Percentiles rank a stretch among this genome's conserved stretches.
These are phyloP conservation scores for Ophiostoma montium DNA, from an alignment of 2,329 filamentous ascomycete species.

Conservation along the genomic window DNA sequence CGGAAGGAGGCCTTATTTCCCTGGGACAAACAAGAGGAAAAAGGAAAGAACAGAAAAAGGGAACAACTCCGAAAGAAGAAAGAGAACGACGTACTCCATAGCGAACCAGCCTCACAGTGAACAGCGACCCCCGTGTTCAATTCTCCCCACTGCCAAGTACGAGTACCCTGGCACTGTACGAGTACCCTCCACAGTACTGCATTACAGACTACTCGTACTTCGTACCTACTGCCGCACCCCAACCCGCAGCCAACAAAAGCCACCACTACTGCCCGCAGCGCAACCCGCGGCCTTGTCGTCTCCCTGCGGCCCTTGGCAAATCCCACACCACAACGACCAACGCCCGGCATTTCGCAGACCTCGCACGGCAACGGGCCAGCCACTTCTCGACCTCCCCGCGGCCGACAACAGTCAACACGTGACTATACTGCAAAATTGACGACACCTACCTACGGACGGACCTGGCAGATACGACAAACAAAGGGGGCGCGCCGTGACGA, in stretches of 20 bases:
- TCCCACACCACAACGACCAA: conserved; percentile 2
- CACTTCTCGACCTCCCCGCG: neutral
- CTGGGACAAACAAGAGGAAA: neutral
- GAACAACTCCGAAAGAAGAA: neutral
- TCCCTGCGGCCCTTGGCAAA: conserved; percentile 2
- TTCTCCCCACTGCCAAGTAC: neutral
- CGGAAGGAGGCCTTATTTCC: neutral
- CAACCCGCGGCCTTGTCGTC: neutral
- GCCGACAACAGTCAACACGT: neutral
- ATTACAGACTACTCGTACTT: no score
- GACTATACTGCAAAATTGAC: neutral
- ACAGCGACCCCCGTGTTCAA: no score
- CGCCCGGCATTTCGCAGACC: neutral
- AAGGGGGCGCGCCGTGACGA: neutral
- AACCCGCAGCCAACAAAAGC: neutral
- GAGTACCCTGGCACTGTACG: neutral
- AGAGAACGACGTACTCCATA: neutral
- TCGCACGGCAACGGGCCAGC: neutral
- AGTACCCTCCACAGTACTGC: no score
- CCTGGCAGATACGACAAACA: neutral
- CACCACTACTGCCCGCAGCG: neutral
- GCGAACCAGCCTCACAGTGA: no score
- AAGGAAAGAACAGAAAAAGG: neutral
- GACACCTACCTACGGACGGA: neutral
- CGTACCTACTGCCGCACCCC: neutral